Evolutionary conservation across 352 stramenopile genomes (phyloP).

Genomic region (Globisporangium recalcitrans): DNA sequence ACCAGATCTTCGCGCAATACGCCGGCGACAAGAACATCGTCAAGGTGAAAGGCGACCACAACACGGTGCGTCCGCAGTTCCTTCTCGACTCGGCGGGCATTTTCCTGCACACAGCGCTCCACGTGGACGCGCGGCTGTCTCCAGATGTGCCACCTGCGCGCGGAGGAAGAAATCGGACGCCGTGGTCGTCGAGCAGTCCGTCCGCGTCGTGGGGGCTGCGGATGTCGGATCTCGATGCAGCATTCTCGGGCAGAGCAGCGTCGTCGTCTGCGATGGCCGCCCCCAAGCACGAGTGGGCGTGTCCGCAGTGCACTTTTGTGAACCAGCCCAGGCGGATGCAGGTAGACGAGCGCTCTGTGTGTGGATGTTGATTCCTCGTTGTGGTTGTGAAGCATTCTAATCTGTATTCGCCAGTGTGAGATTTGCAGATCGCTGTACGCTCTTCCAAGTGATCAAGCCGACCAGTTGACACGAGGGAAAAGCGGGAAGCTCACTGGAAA

Average conservation of each 20-base stretch:
- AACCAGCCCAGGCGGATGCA: constrained; percentile 52
- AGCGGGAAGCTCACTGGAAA: neutral
- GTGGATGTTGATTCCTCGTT: neutral
- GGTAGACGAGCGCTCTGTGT: constrained; percentile 26
- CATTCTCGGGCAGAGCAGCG: constrained; percentile 32
- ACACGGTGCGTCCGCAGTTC: constrained; percentile 93
- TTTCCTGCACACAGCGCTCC: constrained; percentile 93
- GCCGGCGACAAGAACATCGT: constrained; percentile 98
- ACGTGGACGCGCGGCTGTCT: constrained; percentile 47
- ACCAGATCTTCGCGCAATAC: constrained; percentile 85
- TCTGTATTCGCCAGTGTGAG: constrained; percentile 28
- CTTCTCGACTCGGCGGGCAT: constrained; percentile 94
- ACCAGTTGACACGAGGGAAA: neutral
- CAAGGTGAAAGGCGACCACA: constrained; percentile 97
- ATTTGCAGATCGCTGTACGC: constrained; percentile 41
- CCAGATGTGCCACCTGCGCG: constrained; percentile 26
- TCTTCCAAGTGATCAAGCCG: neutral
- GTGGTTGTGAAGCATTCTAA: too few relatives aligned
- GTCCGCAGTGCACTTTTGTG: constrained; percentile 59
- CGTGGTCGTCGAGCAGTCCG: constrained; percentile 28
- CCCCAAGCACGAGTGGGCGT: constrained; percentile 50
- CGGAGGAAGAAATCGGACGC: constrained; percentile 27
- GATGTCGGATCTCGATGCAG: constrained; percentile 55
- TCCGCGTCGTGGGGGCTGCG: constrained; percentile 40
- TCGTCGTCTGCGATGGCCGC: constrained; percentile 20